Evolutionary conservation across 768 basidiomycete genomes (phyloP), one percentile per base, ranked within the genome.

Genomic region (Rhodotorula paludigena): DNA sequence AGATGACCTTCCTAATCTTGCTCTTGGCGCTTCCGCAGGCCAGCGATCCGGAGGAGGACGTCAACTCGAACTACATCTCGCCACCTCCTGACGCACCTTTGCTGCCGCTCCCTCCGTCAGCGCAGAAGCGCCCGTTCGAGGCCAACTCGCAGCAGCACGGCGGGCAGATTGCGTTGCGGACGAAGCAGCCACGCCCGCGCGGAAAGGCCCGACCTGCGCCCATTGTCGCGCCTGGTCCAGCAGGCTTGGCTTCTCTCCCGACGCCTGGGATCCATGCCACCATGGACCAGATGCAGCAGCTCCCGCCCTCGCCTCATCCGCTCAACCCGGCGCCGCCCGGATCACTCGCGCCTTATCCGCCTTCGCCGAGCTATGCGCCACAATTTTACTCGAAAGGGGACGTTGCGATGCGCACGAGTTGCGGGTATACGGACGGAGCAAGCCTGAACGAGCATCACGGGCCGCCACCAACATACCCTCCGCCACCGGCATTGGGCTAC

Each of bases 101-200:
- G 18, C 60, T 72, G 2, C 71, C 71, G 0, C 61, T 72, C 5
- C 71, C 71, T 2, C 71, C 71, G 1, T 65, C 66, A 14, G 71
- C 71, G 23, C 56, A 57, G 57, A 68, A 66, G 23, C 66, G 71
- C 3, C 71, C 71, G 2, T 72, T 72, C 64, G 71, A 72, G 48
- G 57, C 71, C 30, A 66, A 65, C 33, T 68, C 71, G 23, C 30
- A 64, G 28, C 64, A 65, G 33, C 71, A 72, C 44, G 71, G 71
- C 39, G 71, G 71, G 11, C 71, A 72, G 44, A 72, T 72, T 45
- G 63, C 71, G 30, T 66, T 72, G 2, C 66, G 71, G 1, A 72
- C 71, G 36, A 61, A 60, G 32, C 61, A 68, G 33, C 63, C 63
- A 30, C 66, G 71, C 20, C 67, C 71, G 3, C 52, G 61, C 12